Evolutionary conservation across 345 rosid genomes (phyloP).

Genomic region (Dipteronia sinensis): DNA sequence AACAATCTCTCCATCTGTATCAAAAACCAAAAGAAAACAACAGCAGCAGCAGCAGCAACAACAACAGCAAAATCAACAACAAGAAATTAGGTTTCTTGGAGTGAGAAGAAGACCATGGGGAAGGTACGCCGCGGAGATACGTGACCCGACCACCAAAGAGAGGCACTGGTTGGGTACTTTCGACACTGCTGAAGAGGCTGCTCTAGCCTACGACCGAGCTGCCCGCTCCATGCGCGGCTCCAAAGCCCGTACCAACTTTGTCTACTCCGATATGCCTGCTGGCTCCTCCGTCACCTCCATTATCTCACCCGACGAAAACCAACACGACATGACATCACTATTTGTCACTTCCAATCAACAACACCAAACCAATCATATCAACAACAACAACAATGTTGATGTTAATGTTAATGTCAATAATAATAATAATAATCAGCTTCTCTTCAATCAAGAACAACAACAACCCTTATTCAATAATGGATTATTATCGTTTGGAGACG

Average conservation of each 20-base stretch:
- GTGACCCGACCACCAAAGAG: conserved; percentile 91
- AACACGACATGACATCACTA: conserved; percentile 48
- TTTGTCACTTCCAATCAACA: conserved; percentile 29
- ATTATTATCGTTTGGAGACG: conserved; percentile 14
- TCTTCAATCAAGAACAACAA: conserved; percentile 25
- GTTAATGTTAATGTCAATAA: background rate
- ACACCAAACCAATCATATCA: conserved; percentile 20
- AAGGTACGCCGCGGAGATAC: conserved; percentile 89
- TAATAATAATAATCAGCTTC: conserved; percentile 1
- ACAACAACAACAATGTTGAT: conserved; percentile 17
- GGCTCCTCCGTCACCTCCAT: conserved; percentile 88
- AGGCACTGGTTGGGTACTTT: conserved; percentile 94
- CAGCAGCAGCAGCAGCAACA: conserved; percentile 35
- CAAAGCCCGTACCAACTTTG: conserved; percentile 88
- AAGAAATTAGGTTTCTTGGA: conserved; percentile 69
- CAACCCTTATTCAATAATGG: background rate
- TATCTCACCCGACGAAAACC: conserved; percentile 82
- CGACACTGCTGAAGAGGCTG: conserved; percentile 92
- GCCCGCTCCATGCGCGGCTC: conserved; percentile 87
- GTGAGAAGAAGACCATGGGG: conserved; percentile 98
- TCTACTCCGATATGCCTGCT: conserved; percentile 82
- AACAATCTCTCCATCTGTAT: conserved; percentile 44
- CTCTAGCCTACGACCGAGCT: conserved; percentile 89
- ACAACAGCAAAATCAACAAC: conserved; percentile 24
- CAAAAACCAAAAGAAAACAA: conserved; percentile 63